Conservation (phyloP, 2,329 filamentous ascomycete species). For the Diaporthe capsici region DNA sequence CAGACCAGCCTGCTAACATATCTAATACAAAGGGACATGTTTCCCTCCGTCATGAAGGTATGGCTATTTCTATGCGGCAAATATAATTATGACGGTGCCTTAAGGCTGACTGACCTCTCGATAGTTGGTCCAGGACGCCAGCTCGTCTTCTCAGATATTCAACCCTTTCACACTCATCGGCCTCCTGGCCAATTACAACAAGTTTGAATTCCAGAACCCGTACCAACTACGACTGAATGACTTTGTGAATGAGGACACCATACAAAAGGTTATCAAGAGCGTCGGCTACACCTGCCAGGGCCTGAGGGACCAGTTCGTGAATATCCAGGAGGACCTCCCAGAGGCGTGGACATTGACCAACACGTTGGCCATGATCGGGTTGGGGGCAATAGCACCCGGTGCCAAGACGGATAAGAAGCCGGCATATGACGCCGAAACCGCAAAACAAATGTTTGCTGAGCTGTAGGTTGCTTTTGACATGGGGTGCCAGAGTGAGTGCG, state of each 20-base stretch:
- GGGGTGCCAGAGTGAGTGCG: too few relatives aligned
- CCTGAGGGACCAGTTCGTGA: conserved; percentile 82
- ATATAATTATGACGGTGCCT: background rate
- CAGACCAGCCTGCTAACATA: conserved; percentile 95
- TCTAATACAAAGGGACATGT: conserved; percentile 93
- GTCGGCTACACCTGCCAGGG: conserved; percentile 80
- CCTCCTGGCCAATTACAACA: conserved; percentile 96
- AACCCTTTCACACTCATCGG: conserved; percentile 88
- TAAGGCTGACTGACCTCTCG: conserved; percentile 33
- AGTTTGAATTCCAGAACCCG: conserved; percentile 98
- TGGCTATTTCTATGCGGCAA: conserved; percentile 40
- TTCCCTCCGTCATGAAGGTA: conserved; percentile 95
- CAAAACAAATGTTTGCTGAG: conserved; percentile 83
- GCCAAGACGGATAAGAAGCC: conserved; percentile 72
- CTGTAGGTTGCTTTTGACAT: conserved; percentile 70
- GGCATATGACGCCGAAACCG: conserved; percentile 81
- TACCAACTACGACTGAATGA: conserved; percentile 93
- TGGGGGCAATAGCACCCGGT: conserved; percentile 81
- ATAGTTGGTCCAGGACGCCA: conserved; percentile 85
- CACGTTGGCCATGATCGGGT: conserved; percentile 86
- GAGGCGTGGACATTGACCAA: conserved; percentile 89
- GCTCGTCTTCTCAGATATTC: conserved; percentile 73
- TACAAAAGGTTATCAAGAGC: conserved; percentile 83
- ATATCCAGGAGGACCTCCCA: conserved; percentile 89
- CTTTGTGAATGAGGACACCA: conserved; percentile 92